Conservation (phyloP, 148 eudicot genomes). For the Vaccinium myrtillus region DNA sequence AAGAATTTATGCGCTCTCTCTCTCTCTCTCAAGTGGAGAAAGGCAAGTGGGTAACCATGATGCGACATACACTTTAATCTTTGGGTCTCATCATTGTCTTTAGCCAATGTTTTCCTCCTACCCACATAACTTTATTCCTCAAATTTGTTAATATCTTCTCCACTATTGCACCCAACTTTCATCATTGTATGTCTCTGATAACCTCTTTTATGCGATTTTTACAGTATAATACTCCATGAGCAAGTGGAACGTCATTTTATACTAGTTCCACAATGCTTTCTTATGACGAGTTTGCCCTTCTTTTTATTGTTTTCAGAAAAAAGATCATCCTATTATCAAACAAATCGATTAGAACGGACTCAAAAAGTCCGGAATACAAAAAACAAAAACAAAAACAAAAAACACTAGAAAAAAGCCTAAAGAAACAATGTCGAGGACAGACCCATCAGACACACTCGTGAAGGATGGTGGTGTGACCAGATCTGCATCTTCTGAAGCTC, state of each 20-base stretch:
- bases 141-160: not conserved
- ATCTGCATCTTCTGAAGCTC: too few species aligned
- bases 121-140: not conserved
- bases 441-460: too few species aligned
- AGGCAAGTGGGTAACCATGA: slow-evolving; percentile 12
- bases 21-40: not conserved
- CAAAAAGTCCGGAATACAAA: too few species aligned
- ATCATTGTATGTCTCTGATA: not conserved
- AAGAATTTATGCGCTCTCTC: not conserved
- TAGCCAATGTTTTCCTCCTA: not conserved
- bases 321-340: too few species aligned
- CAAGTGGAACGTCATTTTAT: not conserved
- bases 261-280: not conserved
- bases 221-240: not conserved
- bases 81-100: slow-evolving; percentile 12
- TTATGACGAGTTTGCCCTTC: not conserved
- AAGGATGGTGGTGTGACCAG: too few species aligned
- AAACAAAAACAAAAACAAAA: too few species aligned
- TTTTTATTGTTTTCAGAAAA: not conserved
- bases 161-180: not conserved
- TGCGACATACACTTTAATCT: not conserved
- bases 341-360: too few species aligned
- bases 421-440: too few species aligned
- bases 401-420: too few species aligned
- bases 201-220: not conserved